Evolutionary conservation across 495 filamentous ascomycete genomes (phyloP).

Genomic region (Usnea hakonensis): DNA sequence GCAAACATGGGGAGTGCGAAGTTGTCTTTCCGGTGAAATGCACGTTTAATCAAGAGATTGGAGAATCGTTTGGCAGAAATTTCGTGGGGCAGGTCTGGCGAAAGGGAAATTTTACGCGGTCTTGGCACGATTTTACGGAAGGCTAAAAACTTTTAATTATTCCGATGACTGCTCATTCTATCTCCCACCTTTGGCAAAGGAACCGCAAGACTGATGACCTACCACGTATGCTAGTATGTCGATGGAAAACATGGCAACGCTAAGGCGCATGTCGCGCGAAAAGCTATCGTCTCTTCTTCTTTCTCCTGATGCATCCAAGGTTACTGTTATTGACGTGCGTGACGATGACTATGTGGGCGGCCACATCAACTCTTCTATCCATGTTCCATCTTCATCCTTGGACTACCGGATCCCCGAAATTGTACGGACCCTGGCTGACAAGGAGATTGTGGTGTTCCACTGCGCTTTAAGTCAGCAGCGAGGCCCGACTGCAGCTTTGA

Average conservation of each 20-base stretch:
- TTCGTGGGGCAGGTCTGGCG: conserved; percentile 3
- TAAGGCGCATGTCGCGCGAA: conserved; percentile 57
- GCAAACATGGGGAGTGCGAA: neutral
- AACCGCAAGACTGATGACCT: neutral
- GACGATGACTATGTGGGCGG: conserved; percentile 91
- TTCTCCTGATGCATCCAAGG: conserved; percentile 30
- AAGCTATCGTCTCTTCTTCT: conserved; percentile 48
- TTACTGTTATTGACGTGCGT: conserved; percentile 84
- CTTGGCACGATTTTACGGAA: too few species aligned
- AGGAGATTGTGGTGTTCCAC: conserved; percentile 85
- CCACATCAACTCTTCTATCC: conserved; percentile 66
- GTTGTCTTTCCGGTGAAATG: neutral
- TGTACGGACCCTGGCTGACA: conserved; percentile 66
- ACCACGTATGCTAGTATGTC: too few species aligned
- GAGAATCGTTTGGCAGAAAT: neutral
- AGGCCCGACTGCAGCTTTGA: conserved; percentile 60
- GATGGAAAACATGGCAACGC: conserved; percentile 42
- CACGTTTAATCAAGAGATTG: neutral
- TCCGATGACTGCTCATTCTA: too few species aligned
- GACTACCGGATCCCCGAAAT: conserved; percentile 74
- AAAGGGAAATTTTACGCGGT: conserved; percentile 13
- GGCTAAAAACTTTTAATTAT: too few species aligned
- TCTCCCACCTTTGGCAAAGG: too few species aligned
- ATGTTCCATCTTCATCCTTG: conserved; percentile 65
- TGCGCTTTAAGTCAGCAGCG: conserved; percentile 90